Evolutionary conservation across 2,329 filamentous ascomycete species (phyloP).

Genomic region (Colletotrichum spinosum): DNA sequence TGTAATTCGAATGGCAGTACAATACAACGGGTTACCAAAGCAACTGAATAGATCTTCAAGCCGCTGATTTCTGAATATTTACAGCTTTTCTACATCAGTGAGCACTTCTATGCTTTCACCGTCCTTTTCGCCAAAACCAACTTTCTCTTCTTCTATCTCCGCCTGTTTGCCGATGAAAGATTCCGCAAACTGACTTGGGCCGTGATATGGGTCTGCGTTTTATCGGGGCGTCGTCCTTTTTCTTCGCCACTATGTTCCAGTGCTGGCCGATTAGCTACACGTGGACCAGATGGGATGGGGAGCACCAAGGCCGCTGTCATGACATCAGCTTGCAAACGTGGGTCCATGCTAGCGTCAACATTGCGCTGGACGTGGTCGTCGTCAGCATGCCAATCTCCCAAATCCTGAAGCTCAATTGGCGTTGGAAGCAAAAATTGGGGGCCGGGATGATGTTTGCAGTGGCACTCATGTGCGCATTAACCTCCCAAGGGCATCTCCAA

Average conservation of each 20-base stretch:
- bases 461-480: constrained; percentile 13
- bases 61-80: neutral
- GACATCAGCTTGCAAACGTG: constrained; percentile 58
- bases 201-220: constrained; percentile 50
- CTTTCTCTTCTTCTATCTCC: constrained; percentile 63
- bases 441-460: constrained; percentile 56
- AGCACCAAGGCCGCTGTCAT: constrained; percentile 58
- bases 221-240: constrained; percentile 52
- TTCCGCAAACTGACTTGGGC: constrained; percentile 51
- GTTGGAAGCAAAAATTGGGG: constrained; percentile 57
- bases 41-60: neutral
- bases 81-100: constrained; percentile 51
- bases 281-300: constrained; percentile 63
- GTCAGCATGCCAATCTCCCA: constrained; percentile 58
- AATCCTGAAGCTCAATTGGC: constrained; percentile 51
- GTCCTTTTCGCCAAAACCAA: constrained; percentile 58
- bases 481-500: neutral
- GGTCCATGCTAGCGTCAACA: constrained; percentile 60
- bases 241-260: constrained; percentile 55
- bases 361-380: constrained; percentile 60
- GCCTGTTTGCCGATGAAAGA: constrained; percentile 55
- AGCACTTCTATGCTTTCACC: constrained; percentile 54
- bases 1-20: too few relatives aligned
- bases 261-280: constrained; percentile 59
- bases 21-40: neutral